phyloP scores from a whole-genome alignment of 176 grass and related monocot species.

The Puccinellia tenuiflora region DNA sequence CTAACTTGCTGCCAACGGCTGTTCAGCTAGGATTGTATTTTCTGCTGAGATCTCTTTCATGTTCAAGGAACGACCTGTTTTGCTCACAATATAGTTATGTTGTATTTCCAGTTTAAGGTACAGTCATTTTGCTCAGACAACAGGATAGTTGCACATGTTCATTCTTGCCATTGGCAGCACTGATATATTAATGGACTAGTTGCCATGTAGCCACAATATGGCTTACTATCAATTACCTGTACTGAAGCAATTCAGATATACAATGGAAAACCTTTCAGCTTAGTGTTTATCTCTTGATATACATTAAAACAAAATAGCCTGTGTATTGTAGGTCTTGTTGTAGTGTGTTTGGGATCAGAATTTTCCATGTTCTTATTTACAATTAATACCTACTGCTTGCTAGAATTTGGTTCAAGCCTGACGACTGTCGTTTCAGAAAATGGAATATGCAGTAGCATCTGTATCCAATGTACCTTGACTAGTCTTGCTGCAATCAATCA shows the following conservation, averaged over 20 bases:
- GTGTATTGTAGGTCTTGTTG: not conserved
- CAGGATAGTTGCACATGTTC: not conserved
- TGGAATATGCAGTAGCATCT: not conserved
- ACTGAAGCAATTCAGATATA: not conserved
- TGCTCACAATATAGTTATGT: not conserved
- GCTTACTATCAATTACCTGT: not conserved
- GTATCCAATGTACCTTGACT: not conserved
- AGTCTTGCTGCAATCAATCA: no score
- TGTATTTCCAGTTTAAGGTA: not conserved
- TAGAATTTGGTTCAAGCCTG: not conserved
- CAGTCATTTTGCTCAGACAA: not conserved
- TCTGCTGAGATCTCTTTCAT: not conserved
- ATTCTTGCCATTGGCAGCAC: not conserved
- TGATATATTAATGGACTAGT: not conserved
- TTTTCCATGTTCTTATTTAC: not conserved
- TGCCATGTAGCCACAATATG: not conserved
- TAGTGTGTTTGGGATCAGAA: not conserved
- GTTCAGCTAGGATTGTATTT: not conserved
- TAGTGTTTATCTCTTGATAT: not conserved
- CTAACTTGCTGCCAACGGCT: not conserved
- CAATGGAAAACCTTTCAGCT: not conserved
- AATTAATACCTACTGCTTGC: not conserved
- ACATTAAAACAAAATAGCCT: no score
- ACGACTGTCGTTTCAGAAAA: not conserved
- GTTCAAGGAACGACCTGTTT: not conserved